Percentiles rank a stretch among this genome's conserved stretches.
phyloP scores from a whole-genome alignment of 2,329 filamentous ascomycete genomes.

The Botrytis sinoallii region DNA sequence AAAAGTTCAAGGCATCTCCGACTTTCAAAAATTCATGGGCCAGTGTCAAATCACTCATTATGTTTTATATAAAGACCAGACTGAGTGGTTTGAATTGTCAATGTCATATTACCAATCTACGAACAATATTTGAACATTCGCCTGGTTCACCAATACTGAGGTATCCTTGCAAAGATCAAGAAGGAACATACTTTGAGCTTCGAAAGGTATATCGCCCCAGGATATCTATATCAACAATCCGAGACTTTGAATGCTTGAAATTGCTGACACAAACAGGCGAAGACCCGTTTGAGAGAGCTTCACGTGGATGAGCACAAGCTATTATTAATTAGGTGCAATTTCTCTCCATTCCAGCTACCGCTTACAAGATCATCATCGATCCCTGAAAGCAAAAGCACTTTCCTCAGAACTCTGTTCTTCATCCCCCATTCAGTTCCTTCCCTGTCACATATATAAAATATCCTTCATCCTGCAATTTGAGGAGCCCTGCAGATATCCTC shows the following conservation, averaged over 20 bases:
- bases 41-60: background rate
- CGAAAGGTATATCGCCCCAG: no score
- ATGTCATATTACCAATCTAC: background rate
- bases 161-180: no score
- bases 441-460: background rate
- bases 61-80: background rate
- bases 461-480: background rate
- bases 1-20: background rate
- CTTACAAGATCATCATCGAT: background rate
- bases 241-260: background rate
- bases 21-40: background rate
- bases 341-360: background rate
- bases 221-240: background rate
- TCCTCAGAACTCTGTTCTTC: fast-evolving
- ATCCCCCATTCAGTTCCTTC: no score
- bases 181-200: no score
- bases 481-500: background rate
- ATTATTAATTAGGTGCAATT: background rate
- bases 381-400: background rate
- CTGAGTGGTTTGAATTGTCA: background rate
- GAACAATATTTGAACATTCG: background rate
- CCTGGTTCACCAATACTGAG: background rate
- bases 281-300: background rate
- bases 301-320: background rate
- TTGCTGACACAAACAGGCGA: background rate